A percentile compares a stretch with the other conserved stretches of the same genome.
phyloP scores from a whole-genome alignment of 2,329 filamentous ascomycete species.

The Daldinia eschscholtzii region DNA sequence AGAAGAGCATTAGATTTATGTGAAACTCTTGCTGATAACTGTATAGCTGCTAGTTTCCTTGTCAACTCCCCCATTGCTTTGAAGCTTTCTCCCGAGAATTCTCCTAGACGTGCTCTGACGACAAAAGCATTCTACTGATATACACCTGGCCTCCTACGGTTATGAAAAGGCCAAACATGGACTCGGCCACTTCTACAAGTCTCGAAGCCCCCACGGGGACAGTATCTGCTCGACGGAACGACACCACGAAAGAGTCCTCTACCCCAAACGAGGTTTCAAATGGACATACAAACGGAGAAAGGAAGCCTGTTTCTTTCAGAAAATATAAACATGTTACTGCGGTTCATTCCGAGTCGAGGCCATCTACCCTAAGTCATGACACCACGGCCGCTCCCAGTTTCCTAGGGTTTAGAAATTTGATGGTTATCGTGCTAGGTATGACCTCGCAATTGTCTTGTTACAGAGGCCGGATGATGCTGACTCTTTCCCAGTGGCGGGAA shows the following conservation, averaged over 20 bases:
- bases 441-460: constrained; percentile 1
- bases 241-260: constrained; percentile 25
- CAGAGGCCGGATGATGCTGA: constrained; percentile 20
- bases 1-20: constrained; percentile 1
- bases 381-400: constrained; percentile 82
- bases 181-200: constrained; percentile 58
- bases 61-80: not conserved
- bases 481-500: constrained; percentile 80
- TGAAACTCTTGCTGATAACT: constrained; percentile 27
- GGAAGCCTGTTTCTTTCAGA: constrained; percentile 59
- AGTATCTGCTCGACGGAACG: constrained; percentile 45
- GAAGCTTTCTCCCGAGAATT: not conserved
- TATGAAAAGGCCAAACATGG: constrained; percentile 53
- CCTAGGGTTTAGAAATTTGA: constrained; percentile 92
- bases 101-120: constrained; percentile 15
- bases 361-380: constrained; percentile 90
- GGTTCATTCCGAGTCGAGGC: constrained; percentile 77
- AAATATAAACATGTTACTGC: constrained; percentile 95
- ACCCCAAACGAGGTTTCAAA: constrained; percentile 10
- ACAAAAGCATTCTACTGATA: constrained; percentile 6
- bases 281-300: constrained; percentile 40
- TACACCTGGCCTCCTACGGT: constrained; percentile 23
- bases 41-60: constrained; percentile 7
- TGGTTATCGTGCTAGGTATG: constrained; percentile 90
- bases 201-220: constrained; percentile 47